A percentile compares a stretch with the other conserved stretches of the same genome.
Evolutionary conservation across 768 basidiomycete species (phyloP).

Genomic region (Scleroderma citrinum): DNA sequence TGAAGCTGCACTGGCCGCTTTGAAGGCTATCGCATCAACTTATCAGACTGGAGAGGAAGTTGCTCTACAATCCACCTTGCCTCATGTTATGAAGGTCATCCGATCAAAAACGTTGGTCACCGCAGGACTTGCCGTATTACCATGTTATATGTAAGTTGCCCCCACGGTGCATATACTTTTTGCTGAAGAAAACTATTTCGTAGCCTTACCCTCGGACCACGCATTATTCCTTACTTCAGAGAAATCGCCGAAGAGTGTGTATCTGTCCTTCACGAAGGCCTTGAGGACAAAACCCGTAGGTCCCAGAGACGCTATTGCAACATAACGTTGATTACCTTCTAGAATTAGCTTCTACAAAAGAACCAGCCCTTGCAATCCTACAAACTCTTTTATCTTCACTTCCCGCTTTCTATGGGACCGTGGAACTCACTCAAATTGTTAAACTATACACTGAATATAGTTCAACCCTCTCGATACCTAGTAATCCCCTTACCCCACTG

Average conservation of each 20-base stretch:
- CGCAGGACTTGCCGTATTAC: slow-evolving; percentile 48
- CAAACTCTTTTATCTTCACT: slow-evolving; percentile 66
- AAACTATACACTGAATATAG: slow-evolving; percentile 49
- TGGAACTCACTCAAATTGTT: slow-evolving; percentile 52
- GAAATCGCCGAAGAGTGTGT: slow-evolving; percentile 59
- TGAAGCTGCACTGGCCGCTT: slow-evolving; percentile 48
- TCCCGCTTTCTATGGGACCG: slow-evolving; percentile 73
- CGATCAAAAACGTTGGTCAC: slow-evolving; percentile 33
- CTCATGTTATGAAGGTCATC: slow-evolving; percentile 47
- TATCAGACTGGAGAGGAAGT: slow-evolving; percentile 62
- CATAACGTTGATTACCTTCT: neutral
- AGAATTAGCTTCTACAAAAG: slow-evolving; percentile 30
- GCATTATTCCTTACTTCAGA: slow-evolving; percentile 81
- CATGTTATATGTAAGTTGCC: slow-evolving; percentile 53
- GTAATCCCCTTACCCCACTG: slow-evolving; percentile 35
- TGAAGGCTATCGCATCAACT: slow-evolving; percentile 55
- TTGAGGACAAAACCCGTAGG: slow-evolving; percentile 28
- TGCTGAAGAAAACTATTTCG: slow-evolving; percentile 6
- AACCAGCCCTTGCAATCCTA: slow-evolving; percentile 45
- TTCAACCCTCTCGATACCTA: slow-evolving; percentile 5
- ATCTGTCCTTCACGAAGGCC: slow-evolving; percentile 38
- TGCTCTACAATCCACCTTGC: slow-evolving; percentile 52
- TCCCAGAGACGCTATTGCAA: slow-evolving; percentile 9
- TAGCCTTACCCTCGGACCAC: slow-evolving; percentile 76
- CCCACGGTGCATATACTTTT: neutral